Percentiles rank a stretch among this genome's conserved stretches.
phyloP scores from a whole-genome alignment of 768 basidiomycete genomes.

The Amanita molliuscula region DNA sequence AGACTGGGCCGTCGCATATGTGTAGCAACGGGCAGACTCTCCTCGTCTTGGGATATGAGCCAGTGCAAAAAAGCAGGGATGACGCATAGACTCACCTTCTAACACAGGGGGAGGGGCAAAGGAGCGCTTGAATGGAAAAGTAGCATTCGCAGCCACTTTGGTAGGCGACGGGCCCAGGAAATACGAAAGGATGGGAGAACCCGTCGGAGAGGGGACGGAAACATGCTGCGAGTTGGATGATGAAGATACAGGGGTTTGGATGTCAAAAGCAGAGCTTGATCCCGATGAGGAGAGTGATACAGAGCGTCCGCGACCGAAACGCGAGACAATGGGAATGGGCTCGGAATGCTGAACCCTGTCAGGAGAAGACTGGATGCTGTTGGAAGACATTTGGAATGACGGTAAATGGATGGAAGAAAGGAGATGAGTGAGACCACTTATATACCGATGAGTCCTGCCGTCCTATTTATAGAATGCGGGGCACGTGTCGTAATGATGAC shows the following conservation, averaged over 20 bases:
- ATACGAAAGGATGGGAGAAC: slow-evolving; percentile 64
- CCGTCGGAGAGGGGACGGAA: slow-evolving; percentile 41
- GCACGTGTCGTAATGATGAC: slow-evolving; percentile 5
- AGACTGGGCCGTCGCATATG: slow-evolving; percentile 59
- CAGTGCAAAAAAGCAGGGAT: background rate
- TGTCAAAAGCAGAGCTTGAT: slow-evolving; percentile 42
- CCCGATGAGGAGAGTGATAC: slow-evolving; percentile 51
- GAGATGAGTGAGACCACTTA: background rate
- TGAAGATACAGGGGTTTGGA: slow-evolving; percentile 41
- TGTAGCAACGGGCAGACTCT: slow-evolving; percentile 28
- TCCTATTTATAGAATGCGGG: background rate
- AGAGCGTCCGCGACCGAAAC: slow-evolving; percentile 43
- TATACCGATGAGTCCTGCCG: background rate
- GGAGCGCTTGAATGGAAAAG: slow-evolving; percentile 54
- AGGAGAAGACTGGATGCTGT: slow-evolving; percentile 19
- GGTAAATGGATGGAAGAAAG: background rate
- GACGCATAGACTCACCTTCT: slow-evolving; percentile 38
- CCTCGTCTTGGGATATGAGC: slow-evolving; percentile 20
- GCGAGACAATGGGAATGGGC: slow-evolving; percentile 50
- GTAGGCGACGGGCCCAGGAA: slow-evolving; percentile 56
- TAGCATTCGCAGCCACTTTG: slow-evolving; percentile 31
- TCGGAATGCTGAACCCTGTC: slow-evolving; percentile 37
- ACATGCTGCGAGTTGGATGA: slow-evolving; percentile 30
- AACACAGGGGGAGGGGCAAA: slow-evolving; percentile 45
- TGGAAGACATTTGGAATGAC: slow-evolving; percentile 21